Evolutionary conservation across 257 asterid species (phyloP), one percentile per base, ranked within the genome.

Genomic region (Scutellaria barbata): DNA sequence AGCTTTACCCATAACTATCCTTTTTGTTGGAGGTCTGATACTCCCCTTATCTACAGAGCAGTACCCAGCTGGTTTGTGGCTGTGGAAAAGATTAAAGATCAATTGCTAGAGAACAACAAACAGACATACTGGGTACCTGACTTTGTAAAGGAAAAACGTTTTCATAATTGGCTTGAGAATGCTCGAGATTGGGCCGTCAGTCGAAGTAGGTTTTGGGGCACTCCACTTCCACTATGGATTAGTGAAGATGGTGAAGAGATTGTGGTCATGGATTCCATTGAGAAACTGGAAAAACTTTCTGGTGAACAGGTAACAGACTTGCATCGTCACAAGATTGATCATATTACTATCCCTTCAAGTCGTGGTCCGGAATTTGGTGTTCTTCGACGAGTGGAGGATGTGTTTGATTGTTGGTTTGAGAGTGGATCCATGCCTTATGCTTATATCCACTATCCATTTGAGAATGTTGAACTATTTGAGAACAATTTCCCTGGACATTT

Each of bases 371-470:
- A 90, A 41, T 89, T 82, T 62, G 99, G 99, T 41, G 87, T 85
- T 52, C 98, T 95, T 80, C 87, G 78, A 62, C 90, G 99, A 8
- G 98, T 95, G 73, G 96, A 95, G 81, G 99, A 95, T 77, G 99
- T 95, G 33, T 95, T 95, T 48, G 99, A 95, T 74, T 95, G 99
- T 83, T 95, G 99, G 99, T 95, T 95, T 73, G 99, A 95, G 86
- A 95, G 99, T 81, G 99, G 98, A 33, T 95, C 99, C 61, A 95
- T 95, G 99, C 99, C 99, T 58, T 95, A 92, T 76, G 99, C 98
- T 8, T 92, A 95, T 74, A 89, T 95, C 67, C 99, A 95, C 71
- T 95, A 95, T 77, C 99, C 99, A 12, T 95, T 95, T 75, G 99
- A 95, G 80, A 95, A 95, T 77, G 87, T 75, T 17, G 94, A 89